A percentile compares a stretch with the other conserved stretches of the same genome.
These are phyloP conservation scores for Suillus lakei DNA, from an alignment of 768 basidiomycete genomes.

Conservation along the genomic window DNA sequence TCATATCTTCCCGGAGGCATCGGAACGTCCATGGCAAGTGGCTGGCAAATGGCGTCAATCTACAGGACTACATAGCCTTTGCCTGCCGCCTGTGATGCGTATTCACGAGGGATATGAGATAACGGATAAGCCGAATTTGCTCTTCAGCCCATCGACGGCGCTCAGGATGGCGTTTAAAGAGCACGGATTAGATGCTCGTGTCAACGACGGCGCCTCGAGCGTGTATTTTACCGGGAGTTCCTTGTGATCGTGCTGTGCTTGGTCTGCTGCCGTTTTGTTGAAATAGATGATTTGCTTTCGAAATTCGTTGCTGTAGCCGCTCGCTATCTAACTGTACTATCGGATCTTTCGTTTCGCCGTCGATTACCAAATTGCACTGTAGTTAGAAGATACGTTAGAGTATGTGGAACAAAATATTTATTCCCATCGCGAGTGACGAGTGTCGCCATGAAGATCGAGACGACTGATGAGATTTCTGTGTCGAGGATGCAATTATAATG, in stretches of 20 bases:
- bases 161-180: constrained; percentile 6
- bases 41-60: not conserved
- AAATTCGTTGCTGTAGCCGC: not conserved
- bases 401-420: not conserved
- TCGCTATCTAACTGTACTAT: not conserved
- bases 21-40: constrained; percentile 3
- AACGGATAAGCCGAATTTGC: not conserved
- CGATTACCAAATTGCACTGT: not conserved
- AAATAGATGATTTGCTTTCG: not conserved
- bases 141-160: constrained; percentile 6
- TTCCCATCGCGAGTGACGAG: not conserved
- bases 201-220: not conserved
- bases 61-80: not conserved
- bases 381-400: not conserved
- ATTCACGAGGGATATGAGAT: not conserved
- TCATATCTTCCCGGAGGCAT: constrained; percentile 6
- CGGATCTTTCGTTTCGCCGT: not conserved
- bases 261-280: not conserved
- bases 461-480: not conserved
- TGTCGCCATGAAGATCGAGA: too few relatives aligned
- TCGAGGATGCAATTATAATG: not conserved
- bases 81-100: not conserved
- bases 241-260: not conserved
- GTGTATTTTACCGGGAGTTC: constrained; percentile 1
- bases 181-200: not conserved